Conservation (phyloP, 495 filamentous ascomycete genomes). For the Tuber aestivum region DNA sequence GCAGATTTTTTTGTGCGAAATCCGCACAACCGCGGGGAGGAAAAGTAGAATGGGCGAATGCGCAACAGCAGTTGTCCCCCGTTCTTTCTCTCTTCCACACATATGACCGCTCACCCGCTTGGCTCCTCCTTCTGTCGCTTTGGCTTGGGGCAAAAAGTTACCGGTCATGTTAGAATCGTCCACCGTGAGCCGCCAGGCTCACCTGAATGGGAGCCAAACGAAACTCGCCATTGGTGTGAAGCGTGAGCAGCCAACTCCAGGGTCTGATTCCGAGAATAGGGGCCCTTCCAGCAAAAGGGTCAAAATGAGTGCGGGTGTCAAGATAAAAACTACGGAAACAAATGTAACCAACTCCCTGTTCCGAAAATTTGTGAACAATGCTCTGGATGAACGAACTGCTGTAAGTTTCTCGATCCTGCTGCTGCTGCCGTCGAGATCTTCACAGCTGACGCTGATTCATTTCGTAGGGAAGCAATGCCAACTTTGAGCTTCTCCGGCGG, state of each 20-base stretch:
- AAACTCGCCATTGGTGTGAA: constrained; percentile 1
- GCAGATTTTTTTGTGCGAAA: background rate
- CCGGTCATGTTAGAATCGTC: background rate
- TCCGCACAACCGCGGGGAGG: background rate
- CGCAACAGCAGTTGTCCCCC: background rate
- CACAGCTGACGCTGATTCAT: constrained; percentile 6
- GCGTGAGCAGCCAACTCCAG: constrained; percentile 18
- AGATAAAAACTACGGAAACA: constrained; percentile 8
- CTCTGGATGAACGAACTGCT: constrained; percentile 35
- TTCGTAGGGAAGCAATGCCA: constrained; percentile 31
- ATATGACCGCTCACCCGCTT: background rate
- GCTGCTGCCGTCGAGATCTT: constrained; percentile 9
- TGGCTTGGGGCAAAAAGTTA: background rate
- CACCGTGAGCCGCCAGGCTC: constrained; percentile 1
- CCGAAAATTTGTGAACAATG: constrained; percentile 38
- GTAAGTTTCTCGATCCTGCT: constrained; percentile 20
- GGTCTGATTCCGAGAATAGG: constrained; percentile 6
- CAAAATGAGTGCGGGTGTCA: background rate
- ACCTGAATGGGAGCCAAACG: constrained; percentile 7
- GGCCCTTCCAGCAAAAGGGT: constrained; percentile 9
- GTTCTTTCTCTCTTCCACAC: background rate
- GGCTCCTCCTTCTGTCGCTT: background rate
- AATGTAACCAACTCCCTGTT: constrained; percentile 23
- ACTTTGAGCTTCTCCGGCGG: constrained; percentile 35
- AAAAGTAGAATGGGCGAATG: background rate